Percentiles rank a stretch among this genome's conserved stretches.
phyloP scores from a whole-genome alignment of 371 early-diverging fungal species.

The Circinella minor region DNA sequence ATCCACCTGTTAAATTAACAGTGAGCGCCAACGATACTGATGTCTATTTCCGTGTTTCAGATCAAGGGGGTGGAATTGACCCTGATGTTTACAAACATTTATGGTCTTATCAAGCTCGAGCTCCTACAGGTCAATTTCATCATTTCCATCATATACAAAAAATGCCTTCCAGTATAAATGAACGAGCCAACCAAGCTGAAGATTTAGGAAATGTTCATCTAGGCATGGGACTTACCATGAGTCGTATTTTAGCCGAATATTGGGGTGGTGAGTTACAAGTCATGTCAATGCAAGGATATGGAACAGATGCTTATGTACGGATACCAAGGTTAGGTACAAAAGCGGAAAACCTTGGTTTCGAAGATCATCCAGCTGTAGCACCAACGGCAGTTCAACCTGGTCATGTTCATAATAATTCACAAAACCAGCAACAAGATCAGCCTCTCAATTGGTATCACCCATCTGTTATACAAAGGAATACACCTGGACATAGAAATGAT shows the following conservation, averaged over 20 bases:
- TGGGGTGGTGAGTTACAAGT: slow-evolving; percentile 82
- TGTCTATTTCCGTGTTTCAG: slow-evolving; percentile 90
- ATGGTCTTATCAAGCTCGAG: slow-evolving; percentile 78
- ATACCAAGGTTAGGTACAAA: slow-evolving; percentile 72
- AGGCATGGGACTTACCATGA: slow-evolving; percentile 90
- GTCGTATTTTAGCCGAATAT: slow-evolving; percentile 84
- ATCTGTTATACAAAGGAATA: slow-evolving; percentile 2
- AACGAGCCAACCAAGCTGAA: slow-evolving; percentile 35
- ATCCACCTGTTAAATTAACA: slow-evolving; percentile 82
- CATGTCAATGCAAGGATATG: slow-evolving; percentile 81
- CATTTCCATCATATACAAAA: slow-evolving; percentile 42
- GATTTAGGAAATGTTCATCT: slow-evolving; percentile 48
- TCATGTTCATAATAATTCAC: not conserved
- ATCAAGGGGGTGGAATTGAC: slow-evolving; percentile 90
- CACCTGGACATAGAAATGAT: not conserved
- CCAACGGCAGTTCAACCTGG: slow-evolving; percentile 1
- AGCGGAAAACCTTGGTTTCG: slow-evolving; percentile 62
- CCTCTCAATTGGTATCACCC: slow-evolving; percentile 5
- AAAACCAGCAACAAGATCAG: not conserved
- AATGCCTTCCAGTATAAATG: slow-evolving; percentile 38
- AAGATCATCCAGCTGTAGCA: slow-evolving; percentile 8
- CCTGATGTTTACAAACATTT: slow-evolving; percentile 64
- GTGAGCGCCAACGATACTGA: slow-evolving; percentile 76
- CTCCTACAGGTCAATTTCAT: slow-evolving; percentile 37
- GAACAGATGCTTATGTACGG: slow-evolving; percentile 87